Base-by-base conservation (phyloP, 768 basidiomycete species). In the Paxillus involutus region DNA sequence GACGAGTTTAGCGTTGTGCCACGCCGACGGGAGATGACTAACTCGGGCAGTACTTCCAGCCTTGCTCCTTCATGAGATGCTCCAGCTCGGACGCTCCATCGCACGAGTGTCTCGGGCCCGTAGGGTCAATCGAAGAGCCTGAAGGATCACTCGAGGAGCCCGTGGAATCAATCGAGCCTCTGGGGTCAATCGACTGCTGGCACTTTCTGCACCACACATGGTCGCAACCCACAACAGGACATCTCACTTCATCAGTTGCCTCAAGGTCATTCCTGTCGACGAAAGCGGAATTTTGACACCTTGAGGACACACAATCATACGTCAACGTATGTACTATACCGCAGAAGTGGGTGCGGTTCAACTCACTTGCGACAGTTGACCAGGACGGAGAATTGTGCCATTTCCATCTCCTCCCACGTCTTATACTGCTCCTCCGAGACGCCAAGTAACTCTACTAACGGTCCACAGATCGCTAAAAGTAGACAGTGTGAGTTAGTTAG, bases 11-110 rank as follows among this genome's bases (percentile, higher is more conserved):
- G 24, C 39, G 4, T 35, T 39, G 26, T 26, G 10, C 45, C n/a
- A 5, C 10, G 6, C 32, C n/a, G 3, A 1, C 5, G 12, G 6
- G 24, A 8, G 52, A 21, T 42, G 30, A 52, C 75, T 56, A 54
- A 73, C 84, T 82, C 49, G 86, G 82, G 59, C 86, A 87, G 58
- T 78, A 76, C 55, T 79, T 82, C 85, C 86, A 87, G 5, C 85
- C 83, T 44, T 75, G 66, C 50, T 73, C 59, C 41, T 68, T 64
- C 80, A 85, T 78, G 29, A 84, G 64, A 47, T 77, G 70, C 12
- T 78, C 73, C 17, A 86, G 68, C 56, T 86, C 84, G 1, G 74
- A 68, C 1, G 78, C 71, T 11, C 81, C 83, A 53, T 85, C 84
- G 59, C 85, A 87, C 1, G 80, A 80, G 60, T 85, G 82, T 47